Conservation (phyloP, 2,329 filamentous ascomycete species). For the Phaeophleospora eucalypticola region DNA sequence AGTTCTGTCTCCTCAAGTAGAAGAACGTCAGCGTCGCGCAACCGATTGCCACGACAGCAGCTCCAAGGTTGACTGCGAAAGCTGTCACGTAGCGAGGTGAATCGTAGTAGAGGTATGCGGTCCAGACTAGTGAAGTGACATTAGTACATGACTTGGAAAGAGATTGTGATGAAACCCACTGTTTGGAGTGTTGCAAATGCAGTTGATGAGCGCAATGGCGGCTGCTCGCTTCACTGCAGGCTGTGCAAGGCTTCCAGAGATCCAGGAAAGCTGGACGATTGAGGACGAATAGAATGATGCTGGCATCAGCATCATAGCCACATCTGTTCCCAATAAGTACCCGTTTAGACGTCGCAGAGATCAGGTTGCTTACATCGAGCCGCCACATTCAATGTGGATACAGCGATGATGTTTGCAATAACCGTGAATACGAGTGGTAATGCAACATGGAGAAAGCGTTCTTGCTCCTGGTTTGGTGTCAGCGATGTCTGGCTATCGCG, state of each 20-base stretch:
- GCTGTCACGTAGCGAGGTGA: constrained; percentile 18
- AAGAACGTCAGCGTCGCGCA: constrained; percentile 18
- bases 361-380: constrained; percentile 46
- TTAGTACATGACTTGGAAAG: neutral
- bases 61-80: constrained; percentile 20
- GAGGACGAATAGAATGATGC: constrained; percentile 54
- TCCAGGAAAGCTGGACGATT: constrained; percentile 58
- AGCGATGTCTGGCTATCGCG: neutral
- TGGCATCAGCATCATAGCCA: constrained; percentile 56
- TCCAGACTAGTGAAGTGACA: constrained; percentile 13
- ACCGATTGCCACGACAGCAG: constrained; percentile 19
- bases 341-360: neutral
- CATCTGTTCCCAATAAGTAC: constrained; percentile 29
- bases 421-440: constrained; percentile 53
- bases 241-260: constrained; percentile 36
- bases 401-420: constrained; percentile 57
- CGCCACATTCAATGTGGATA: constrained; percentile 53
- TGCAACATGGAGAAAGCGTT: constrained; percentile 56
- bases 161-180: constrained; percentile 3
- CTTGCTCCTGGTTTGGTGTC: constrained; percentile 5
- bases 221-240: constrained; percentile 26
- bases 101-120: constrained; percentile 18
- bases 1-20: constrained; percentile 22
- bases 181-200: constrained; percentile 26
- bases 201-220: constrained; percentile 26